Evolutionary conservation across 225 moss, liverwort and hornwort genomes (phyloP), one percentile per base, ranked within the genome.

Genomic region (Bryum argenteum): DNA sequence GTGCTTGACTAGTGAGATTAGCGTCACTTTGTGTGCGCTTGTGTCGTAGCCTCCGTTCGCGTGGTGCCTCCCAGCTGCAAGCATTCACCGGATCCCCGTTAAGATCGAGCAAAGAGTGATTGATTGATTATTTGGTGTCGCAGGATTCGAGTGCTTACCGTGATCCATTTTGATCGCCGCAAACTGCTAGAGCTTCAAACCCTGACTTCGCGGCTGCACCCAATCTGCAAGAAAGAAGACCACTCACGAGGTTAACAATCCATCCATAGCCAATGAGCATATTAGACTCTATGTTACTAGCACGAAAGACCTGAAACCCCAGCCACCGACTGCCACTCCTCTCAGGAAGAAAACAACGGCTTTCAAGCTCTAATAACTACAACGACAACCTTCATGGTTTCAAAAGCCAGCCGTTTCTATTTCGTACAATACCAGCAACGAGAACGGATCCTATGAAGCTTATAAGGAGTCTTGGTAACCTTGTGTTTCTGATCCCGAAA

Each of bases 1-100:
- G 44, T 91, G 81, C 80, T 22, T 76, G 18, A 93, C 6, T 21
- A 85, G 65, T 18, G 87, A n/a, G 1, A 53, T 0, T 33, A 87
- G 15, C 3, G 56, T 67, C 63, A 83, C 87, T 70, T 81, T 83
- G 4, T 28, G 38, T 3, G 39, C 58, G 2, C 19, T 18, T 6
- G 28, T 11, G 11, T 22, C 4, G 1, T 74, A 65, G 37, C 66
- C 67, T 8, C 61, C 77, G 63, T 73, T 67, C 22, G 9, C 26
- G 26, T 62, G 55, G 24, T 64, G 37, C 24, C 79, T 64, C 16
- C 61, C 85, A 82, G 63, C 47, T 85, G 67, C 47, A 60, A 37
- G 22, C 0, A 10, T 22, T 0, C 7, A 33, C 2, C 1, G 0
- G 40, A 8, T 55, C 13, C 20, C 52, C 15, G 18, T 0, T 53